Evolutionary conservation across 306 rosid species (phyloP), one percentile per base, ranked within the genome.

Genomic region (Trifolium pratense): DNA sequence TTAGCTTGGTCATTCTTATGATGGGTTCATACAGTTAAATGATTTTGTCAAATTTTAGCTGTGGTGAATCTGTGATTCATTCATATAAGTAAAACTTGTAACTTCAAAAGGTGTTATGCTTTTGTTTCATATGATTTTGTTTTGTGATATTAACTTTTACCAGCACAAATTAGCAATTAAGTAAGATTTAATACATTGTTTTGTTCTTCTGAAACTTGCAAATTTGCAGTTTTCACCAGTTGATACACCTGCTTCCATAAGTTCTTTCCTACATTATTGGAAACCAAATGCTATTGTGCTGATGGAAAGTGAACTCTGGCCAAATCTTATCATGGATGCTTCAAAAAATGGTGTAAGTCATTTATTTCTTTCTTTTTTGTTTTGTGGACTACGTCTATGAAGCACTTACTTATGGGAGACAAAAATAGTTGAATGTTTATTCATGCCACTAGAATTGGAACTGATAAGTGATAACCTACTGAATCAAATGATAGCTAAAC

Each of bases 301-400:
- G 23, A 86, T 93, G 87, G 98, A 93, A 86, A 85, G 89, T 74
- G 98, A 93, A 71, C 88, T 91, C 31, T 93, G 98, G 98, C 98
- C 98, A 73, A 93, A 93, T 85, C 91, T 93, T 66, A 91, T 91
- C 53, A 83, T 91, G 87, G 79, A 84, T 78, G 96, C 97, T 67
- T 91, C 96, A 25, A 69, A 79, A 84, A 85, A 66, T 70, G 90
- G 90, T 71, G 98, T 93, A 84, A 89, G 98, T 81, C 68, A 49
- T 74, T n/a, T n/a, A n/a, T n/a, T n/a, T 77, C 31, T 71, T 67
- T 53, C 43, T 40, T 20, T 20, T 12, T 74, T 39, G 15, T 36
- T 76, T 65, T 45, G 32, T 34, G 40, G 39, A 15, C 10, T 32
- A 12, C 56, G 20, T 71, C 9, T 64, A 3, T 23, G 11, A 48